These are phyloP conservation scores for Rhodamnia rubescens DNA, from an alignment of 345 rosid species.

Conservation along the genomic window DNA sequence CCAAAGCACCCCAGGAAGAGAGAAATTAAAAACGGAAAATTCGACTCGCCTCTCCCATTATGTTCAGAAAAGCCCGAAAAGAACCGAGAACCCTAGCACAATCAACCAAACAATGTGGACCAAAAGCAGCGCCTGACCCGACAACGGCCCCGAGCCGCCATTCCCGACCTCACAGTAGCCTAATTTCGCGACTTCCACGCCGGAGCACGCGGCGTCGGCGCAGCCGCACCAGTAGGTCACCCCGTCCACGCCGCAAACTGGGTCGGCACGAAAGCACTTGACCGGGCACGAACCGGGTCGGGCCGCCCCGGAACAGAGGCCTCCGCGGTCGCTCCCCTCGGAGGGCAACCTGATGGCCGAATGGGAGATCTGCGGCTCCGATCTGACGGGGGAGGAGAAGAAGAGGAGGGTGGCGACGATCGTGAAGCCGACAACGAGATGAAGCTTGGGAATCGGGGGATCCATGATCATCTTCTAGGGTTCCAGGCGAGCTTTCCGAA, in stretches of 20 bases:
- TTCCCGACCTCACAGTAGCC: slow-evolving; percentile 76
- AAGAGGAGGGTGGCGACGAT: background rate
- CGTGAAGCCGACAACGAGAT: background rate
- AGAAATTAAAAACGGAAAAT: background rate
- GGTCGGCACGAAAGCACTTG: slow-evolving; percentile 75
- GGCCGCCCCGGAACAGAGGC: slow-evolving; percentile 23
- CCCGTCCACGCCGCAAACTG: slow-evolving; percentile 80
- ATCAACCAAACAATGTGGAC: slow-evolving; percentile 88
- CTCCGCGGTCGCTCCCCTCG: slow-evolving; percentile 14
- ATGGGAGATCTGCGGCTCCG: background rate
- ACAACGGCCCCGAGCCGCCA: slow-evolving; percentile 60
- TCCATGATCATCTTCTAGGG: background rate
- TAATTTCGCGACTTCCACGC: slow-evolving; percentile 45
- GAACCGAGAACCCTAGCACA: slow-evolving; percentile 71
- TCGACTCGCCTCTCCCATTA: background rate
- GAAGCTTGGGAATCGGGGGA: background rate
- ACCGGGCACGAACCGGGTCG: slow-evolving; percentile 57
- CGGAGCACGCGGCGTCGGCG: slow-evolving; percentile 62
- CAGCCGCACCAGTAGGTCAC: slow-evolving; percentile 99
- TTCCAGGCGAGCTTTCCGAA: background rate
- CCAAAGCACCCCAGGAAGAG: background rate
- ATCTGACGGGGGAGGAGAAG: slow-evolving; percentile 1
- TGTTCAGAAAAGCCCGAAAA: slow-evolving; percentile 62
- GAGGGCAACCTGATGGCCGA: slow-evolving; percentile 20
- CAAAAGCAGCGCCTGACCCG: slow-evolving; percentile 83